Evolutionary conservation across 768 basidiomycete species (phyloP), one percentile per base, ranked within the genome.

Genomic region (Boletus coccyginus): DNA sequence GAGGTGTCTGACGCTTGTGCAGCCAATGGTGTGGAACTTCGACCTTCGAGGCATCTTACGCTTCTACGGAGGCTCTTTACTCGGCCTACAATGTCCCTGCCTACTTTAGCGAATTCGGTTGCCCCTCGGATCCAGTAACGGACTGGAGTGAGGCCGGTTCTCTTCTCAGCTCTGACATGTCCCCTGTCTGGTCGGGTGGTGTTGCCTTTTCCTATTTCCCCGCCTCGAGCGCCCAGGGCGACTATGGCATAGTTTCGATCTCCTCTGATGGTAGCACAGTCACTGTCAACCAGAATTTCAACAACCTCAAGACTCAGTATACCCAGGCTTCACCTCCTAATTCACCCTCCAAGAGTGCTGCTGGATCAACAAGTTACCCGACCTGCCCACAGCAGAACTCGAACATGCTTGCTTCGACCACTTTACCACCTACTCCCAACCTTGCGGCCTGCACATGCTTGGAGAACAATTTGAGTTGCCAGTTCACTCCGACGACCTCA

Each of bases 131-230:
- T 21, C 81, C 90, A 47, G 84, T 89, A 64, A 74, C 85, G 35
- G 44, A 54, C 42, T 97, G 92, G 92, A 86, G 85, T 36, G 94
- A 97, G 69, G 82, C 85, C 14, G 77, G 71, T 46, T 83, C 87
- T 29, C 77, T 96, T 29, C 90, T 91, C 70, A 81, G 87, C 57
- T 68, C 80, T 12, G 71, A 87, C 8, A 91, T 94, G 83, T 80
- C 85, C 19, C 72, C 84, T 53, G 85, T 88, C 48, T 96, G 89
- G 86, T 93, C 90, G 33, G 94, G 94, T 58, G 94, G 91, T 50
- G 62, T 96, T 51, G 93, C 94, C 5, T 93, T 92, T 72, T 87
- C 86, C 47, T 96, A 95, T 72, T 94, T 96, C 82, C 88, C 90
- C 2, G 91, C 91, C 19, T 46, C 66, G n/a, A 87, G 86, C 61